A percentile compares a stretch with the other conserved stretches of the same genome.
Conservation (phyloP, 2,329 filamentous ascomycete species). For the Phyllosticta capitalensis region DNA sequence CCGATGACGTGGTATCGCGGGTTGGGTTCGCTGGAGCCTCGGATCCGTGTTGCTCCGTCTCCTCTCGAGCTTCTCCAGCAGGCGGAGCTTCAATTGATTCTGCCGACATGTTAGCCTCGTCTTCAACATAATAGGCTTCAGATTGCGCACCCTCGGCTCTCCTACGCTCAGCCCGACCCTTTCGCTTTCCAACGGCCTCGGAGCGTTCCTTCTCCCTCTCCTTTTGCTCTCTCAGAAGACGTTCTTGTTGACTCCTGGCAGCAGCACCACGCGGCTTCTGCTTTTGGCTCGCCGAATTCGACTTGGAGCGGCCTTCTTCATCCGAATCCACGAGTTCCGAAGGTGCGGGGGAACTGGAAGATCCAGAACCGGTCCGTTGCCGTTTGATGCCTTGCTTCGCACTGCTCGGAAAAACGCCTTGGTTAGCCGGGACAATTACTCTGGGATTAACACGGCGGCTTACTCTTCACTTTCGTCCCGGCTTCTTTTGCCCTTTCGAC, state of each 20-base stretch:
- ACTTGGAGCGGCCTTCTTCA: conserved; percentile 46
- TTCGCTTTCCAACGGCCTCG: conserved; percentile 70
- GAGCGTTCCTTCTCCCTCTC: conserved; percentile 65
- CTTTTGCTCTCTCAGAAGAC: conserved; percentile 48
- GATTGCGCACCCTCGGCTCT: conserved; percentile 61
- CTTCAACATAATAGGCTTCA: neutral
- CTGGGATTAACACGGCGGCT: conserved; percentile 30
- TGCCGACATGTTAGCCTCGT: neutral
- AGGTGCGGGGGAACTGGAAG: conserved; percentile 13
- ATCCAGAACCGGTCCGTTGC: conserved; percentile 58
- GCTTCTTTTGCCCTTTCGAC: conserved; percentile 66
- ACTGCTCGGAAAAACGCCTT: conserved; percentile 36
- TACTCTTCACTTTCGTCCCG: conserved; percentile 93
- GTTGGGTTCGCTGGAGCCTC: neutral
- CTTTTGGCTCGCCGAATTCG: conserved; percentile 31
- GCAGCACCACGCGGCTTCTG: conserved; percentile 39
- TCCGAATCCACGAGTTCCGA: conserved; percentile 55
- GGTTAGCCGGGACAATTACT: neutral
- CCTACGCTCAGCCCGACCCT: conserved; percentile 70
- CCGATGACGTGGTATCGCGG: conserved; percentile 8
- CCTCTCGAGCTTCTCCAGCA: conserved; percentile 11
- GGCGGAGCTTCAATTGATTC: neutral
- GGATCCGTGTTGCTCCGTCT: conserved; percentile 19
- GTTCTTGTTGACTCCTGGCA: conserved; percentile 45
- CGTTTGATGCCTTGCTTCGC: conserved; percentile 65